phyloP scores from a whole-genome alignment of 148 eudicot genomes.

The Nepenthes mirabilis region DNA sequence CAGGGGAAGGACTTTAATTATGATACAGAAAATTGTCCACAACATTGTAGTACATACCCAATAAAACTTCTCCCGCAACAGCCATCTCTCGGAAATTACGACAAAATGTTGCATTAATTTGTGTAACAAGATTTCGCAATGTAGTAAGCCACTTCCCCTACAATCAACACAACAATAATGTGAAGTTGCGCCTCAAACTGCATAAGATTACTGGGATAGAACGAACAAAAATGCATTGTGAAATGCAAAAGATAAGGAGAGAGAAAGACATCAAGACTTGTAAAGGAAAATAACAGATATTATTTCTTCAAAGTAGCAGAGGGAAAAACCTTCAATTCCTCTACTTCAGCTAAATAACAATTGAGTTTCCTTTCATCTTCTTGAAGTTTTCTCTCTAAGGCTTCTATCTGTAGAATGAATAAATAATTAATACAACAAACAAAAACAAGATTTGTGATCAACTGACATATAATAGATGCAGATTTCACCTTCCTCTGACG shows the following conservation, averaged over 20 bases:
- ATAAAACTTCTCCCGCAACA: conserved; percentile 92
- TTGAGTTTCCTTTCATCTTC: conserved; percentile 41
- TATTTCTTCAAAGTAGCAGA: not conserved
- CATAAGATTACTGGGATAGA: not conserved
- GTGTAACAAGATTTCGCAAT: conserved; percentile 61
- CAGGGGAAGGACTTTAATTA: not conserved
- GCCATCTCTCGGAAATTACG: conserved; percentile 95
- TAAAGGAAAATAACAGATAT: not conserved
- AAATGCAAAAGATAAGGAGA: not conserved
- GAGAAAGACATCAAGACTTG: not conserved
- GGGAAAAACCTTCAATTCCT: conserved; percentile 51
- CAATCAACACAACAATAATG: conserved; percentile 7
- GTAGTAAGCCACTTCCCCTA: conserved; percentile 96
- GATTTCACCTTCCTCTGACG: conserved; percentile 57
- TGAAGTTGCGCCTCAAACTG: too few species aligned
- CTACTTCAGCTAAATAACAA: conserved; percentile 38
- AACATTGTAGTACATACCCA: conserved; percentile 32
- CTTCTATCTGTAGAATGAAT: conserved; percentile 45
- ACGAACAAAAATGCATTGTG: not conserved
- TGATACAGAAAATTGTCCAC: not conserved
- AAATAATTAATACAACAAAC: not conserved
- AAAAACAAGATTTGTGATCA: conserved; percentile 1
- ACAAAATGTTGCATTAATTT: conserved; percentile 80
- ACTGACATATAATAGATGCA: conserved; percentile 3
- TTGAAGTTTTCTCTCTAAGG: conserved; percentile 37